Conservation (phyloP, 148 eudicot genomes). For the Cornus florida region DNA sequence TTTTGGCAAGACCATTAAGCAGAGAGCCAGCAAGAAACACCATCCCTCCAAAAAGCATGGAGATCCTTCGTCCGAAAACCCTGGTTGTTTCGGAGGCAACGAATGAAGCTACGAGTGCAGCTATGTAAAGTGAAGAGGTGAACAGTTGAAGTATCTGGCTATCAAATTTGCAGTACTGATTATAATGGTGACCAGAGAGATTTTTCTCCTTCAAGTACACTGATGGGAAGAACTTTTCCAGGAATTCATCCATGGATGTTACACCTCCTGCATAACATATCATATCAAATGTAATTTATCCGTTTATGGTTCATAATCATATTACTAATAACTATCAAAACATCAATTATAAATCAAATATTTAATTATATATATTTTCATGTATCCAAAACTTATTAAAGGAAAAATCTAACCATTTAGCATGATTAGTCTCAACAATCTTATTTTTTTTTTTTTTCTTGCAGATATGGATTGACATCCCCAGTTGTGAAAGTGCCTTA, state of each 20-base stretch:
- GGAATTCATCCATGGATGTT: conserved; percentile 29
- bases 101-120: conserved; percentile 35
- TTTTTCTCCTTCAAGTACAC: conserved; percentile 20
- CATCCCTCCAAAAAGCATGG: conserved; percentile 29
- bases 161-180: conserved; percentile 36
- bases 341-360: too few relatives aligned
- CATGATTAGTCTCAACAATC: too few relatives aligned
- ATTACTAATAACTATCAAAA: too few relatives aligned
- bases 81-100: conserved; percentile 33
- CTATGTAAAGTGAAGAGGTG: conserved; percentile 39
- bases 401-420: too few relatives aligned
- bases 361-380: too few relatives aligned
- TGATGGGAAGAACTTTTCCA: conserved; percentile 25
- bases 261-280: conserved; percentile 24
- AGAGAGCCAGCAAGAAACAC: conserved; percentile 28
- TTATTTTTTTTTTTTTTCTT: too few relatives aligned
- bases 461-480: too few relatives aligned
- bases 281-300: too few relatives aligned
- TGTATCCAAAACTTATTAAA: too few relatives aligned
- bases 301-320: too few relatives aligned
- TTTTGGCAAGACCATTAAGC: conserved; percentile 30
- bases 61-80: conserved; percentile 25
- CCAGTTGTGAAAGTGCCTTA: too few relatives aligned
- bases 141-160: conserved; percentile 23
- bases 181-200: neutral